Evolutionary conservation across 1,139 yeast genomes (phyloP), one percentile per base, ranked within the genome.

Genomic region (Suhomyces guaymorum): DNA sequence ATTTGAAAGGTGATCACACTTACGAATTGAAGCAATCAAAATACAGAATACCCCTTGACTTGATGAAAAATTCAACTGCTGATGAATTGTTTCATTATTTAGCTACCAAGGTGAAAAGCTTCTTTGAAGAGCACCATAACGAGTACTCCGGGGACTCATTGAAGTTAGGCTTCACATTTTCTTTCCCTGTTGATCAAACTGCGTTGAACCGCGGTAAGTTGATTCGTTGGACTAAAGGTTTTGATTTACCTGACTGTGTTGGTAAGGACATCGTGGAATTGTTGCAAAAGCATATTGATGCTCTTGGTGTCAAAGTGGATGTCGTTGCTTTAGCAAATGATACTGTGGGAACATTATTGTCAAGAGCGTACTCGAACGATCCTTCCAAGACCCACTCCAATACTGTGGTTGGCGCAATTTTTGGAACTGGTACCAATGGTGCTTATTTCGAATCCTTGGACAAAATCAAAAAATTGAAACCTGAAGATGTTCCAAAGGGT

Each of bases 371-470:
- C 63, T 70, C 84, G n/a, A 76, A 80, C 35, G 64, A 75, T 34
- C 66, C 73, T 8, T 51, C 68, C 22, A 71, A 80, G 31, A 70
- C 80, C 9, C 79, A 81, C 42, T 78, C 88, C 34, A 76, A 75
- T 35, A 86, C 96, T 10, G 73, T 84, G 10, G 70, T 90, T 50
- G 97, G 97, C 26, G 81, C 90, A 44, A 90, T 90, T 44, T 87
- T 88, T 54, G 97, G 97, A 43, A 90, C 97, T 5, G 97, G 97
- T 55, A 89, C 97, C 26, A 90, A 90, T 58, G 97, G 97, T 41
- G 96, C 96, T 9, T 90, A 90, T 62, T 72, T 78, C 54, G 97
- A 90, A 60, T 70, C 77, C 38, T 58, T 87, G 38, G 80, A 75
- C 28, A 74, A 80, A 33, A 85, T 92, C 47, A 75, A 75, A 38